Percentiles rank a stretch among this genome's conserved stretches.
phyloP scores from a whole-genome alignment of 768 basidiomycete species.

The Collybia sordida region DNA sequence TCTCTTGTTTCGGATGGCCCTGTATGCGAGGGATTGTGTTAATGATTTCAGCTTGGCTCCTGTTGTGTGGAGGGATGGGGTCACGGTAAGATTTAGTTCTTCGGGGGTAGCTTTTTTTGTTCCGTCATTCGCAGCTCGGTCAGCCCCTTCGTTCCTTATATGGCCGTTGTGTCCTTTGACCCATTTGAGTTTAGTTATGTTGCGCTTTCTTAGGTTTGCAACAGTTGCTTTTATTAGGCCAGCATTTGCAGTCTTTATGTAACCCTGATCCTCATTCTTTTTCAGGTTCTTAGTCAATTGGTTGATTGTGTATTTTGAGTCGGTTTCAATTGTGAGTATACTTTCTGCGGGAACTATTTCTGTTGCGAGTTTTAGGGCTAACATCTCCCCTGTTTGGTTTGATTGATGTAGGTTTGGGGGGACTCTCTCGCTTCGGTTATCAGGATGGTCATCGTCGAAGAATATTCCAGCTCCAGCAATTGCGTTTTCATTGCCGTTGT shows the following conservation, averaged over 20 bases:
- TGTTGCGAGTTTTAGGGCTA: too few species aligned
- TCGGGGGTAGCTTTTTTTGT: neutral
- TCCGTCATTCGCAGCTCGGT: neutral
- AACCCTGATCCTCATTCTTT: neutral
- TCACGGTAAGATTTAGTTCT: neutral
- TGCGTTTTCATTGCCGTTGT: constrained; percentile 8
- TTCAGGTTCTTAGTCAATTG: too few species aligned
- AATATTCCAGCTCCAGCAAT: constrained; percentile 7
- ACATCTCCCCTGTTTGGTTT: too few species aligned
- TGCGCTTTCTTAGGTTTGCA: neutral
- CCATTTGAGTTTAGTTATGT: too few species aligned
- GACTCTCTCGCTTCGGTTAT: neutral
- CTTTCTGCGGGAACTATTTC: too few species aligned
- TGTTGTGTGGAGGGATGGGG: too few species aligned
- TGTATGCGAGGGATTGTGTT: too few species aligned
- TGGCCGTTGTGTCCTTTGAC: neutral
- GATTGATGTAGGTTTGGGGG: neutral
- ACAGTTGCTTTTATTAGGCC: neutral
- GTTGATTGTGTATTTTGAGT: too few species aligned
- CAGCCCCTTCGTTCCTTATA: neutral
- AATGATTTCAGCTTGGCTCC: too few species aligned
- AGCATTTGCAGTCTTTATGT: neutral
- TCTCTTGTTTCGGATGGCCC: too few species aligned
- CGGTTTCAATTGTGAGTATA: too few species aligned
- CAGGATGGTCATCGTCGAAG: neutral